Base-by-base conservation (phyloP, 345 rosid genomes). In the Corymbia maculata region DNA sequence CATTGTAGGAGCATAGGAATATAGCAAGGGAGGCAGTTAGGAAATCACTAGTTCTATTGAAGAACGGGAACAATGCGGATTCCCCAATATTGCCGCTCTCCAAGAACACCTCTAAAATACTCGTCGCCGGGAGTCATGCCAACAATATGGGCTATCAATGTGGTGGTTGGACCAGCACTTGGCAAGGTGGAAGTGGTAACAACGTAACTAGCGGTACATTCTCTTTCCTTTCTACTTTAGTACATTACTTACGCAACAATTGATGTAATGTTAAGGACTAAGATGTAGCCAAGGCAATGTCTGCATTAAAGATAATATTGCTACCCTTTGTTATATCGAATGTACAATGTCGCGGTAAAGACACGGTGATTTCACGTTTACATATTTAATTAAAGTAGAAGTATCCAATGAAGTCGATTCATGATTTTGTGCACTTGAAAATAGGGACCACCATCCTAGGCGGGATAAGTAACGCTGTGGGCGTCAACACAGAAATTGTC, bases 11-110 rank as follows among this genome's bases (percentile, higher is more conserved):
- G 88, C 96, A 97, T 51, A 92, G 98, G 88, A 93, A 96, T 85
- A 86, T 97, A 86, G 99, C 97, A 7, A 95, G 96, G 79, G 98
- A 95, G 92, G 98, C 98, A 36, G 98, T 96, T 6, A 95, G 99
- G 91, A 96, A 95, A 79, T 96, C 99, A 21, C 92, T 96, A 16
- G 98, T 97, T 44, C 90, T 97, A 86, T 89, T 96, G 86, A 96
- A 97, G 93, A 96, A 96, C 14, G 97, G 97, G 1, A 82, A 93
- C 80, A 87, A 88, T 79, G 93, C 92, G 9, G 95, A 91, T 87
- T 61, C 87, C 21, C 93, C 98, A 1, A 13, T 94, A 85, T 91
- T 97, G 61, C 99, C 99, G 30, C 95, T 97, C 44, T 91, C 95
- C 52, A 97, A 95, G 93, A 94, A 92, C n/a, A 87, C 92, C 19